phyloP scores from a whole-genome alignment of 2,329 filamentous ascomycete species.

The Sarocladiaceae sp. region DNA sequence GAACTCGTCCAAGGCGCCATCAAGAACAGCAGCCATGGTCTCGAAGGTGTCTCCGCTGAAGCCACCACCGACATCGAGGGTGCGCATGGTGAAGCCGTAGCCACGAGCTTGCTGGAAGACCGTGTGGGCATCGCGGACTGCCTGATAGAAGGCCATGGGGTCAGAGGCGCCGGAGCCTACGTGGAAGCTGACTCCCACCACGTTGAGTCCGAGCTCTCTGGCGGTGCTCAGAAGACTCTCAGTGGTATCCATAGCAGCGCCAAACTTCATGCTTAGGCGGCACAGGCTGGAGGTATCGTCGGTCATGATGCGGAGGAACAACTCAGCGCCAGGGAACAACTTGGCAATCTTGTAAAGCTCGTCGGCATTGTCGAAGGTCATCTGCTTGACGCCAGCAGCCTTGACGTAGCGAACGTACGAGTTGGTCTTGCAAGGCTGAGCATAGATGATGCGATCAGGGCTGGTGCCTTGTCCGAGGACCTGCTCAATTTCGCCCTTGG shows the following conservation, averaged over 20 bases:
- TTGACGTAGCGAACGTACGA: slow-evolving; percentile 92
- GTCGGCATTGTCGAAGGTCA: slow-evolving; percentile 99
- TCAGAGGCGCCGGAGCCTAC: slow-evolving; percentile 95
- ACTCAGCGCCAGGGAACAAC: slow-evolving; percentile 81
- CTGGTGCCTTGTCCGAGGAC: slow-evolving; percentile 79
- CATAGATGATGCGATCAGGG: slow-evolving; percentile 93
- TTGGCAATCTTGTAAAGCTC: slow-evolving; percentile 98
- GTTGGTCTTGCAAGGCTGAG: slow-evolving; percentile 99
- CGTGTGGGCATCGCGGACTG: slow-evolving; percentile 79
- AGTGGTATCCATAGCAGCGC: slow-evolving; percentile 80
- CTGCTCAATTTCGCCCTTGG: slow-evolving; percentile 94
- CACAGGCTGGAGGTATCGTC: slow-evolving; percentile 94
- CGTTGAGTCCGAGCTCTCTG: slow-evolving; percentile 77
- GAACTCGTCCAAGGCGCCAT: slow-evolving; percentile 76
- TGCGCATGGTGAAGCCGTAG: slow-evolving; percentile 77
- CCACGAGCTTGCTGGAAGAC: slow-evolving; percentile 83
- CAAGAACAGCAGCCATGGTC: slow-evolving; percentile 77
- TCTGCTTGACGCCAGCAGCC: slow-evolving; percentile 82
- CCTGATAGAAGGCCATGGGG: slow-evolving; percentile 84
- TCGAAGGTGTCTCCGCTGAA: slow-evolving; percentile 92
- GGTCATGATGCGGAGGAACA: slow-evolving; percentile 91
- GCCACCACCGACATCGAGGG: slow-evolving; percentile 89
- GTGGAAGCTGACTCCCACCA: slow-evolving; percentile 96
- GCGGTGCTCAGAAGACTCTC: slow-evolving; percentile 74
- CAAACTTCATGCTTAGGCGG: slow-evolving; percentile 95